A percentile compares a stretch with the other conserved stretches of the same genome.
Evolutionary conservation across 2,329 filamentous ascomycete species (phyloP).

Genomic region (Aspergillus ustus): DNA sequence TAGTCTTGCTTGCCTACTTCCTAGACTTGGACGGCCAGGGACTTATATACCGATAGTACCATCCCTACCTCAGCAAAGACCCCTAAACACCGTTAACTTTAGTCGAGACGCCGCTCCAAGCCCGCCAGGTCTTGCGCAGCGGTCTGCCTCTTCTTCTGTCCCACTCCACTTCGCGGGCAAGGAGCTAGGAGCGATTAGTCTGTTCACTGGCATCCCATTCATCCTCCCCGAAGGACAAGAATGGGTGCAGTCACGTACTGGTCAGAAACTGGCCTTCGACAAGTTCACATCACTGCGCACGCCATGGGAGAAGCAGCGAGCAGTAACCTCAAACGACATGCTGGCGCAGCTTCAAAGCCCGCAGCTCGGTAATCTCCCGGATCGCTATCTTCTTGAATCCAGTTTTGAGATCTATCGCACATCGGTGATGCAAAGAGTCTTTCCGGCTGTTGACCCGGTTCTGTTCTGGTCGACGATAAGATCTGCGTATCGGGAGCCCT

Average conservation of each 20-base stretch:
- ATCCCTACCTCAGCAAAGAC: conserved; percentile 20
- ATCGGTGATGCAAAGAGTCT: conserved; percentile 49
- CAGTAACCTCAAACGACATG: conserved; percentile 25
- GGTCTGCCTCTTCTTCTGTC: conserved; percentile 34
- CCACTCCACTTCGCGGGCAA: conserved; percentile 55
- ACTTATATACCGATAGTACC: conserved; percentile 19
- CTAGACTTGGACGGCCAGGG: neutral
- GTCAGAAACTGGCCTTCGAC: conserved; percentile 41
- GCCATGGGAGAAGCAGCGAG: conserved; percentile 44
- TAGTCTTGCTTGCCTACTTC: conserved; percentile 5
- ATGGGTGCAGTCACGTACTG: conserved; percentile 55
- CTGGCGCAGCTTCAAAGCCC: conserved; percentile 27
- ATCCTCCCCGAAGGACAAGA: conserved; percentile 53
- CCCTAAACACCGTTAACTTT: neutral
- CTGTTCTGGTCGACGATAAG: conserved; percentile 54
- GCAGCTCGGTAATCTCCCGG: conserved; percentile 42
- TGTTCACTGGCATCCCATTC: conserved; percentile 55
- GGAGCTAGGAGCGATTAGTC: conserved; percentile 53
- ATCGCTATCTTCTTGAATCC: conserved; percentile 33
- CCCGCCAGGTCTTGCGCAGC: conserved; percentile 17
- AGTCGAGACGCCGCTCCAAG: conserved; percentile 1
- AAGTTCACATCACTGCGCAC: conserved; percentile 32
- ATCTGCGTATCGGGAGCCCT: conserved; percentile 47
- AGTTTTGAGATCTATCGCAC: conserved; percentile 38
- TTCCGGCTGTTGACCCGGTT: conserved; percentile 55